phyloP scores from a whole-genome alignment of 192 early-diverging fungal species.

The Neocallimastix lanati region DNA sequence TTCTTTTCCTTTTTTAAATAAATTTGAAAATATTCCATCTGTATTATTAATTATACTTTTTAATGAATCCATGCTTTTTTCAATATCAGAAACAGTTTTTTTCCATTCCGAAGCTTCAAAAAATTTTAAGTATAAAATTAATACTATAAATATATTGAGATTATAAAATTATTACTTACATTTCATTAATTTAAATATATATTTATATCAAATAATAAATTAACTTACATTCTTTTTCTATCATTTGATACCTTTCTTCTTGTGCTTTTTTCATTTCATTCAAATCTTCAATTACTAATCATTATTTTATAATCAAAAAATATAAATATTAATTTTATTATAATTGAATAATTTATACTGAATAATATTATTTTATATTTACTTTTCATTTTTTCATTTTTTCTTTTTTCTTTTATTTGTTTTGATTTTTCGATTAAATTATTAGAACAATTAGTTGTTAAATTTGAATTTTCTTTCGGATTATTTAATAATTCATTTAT shows the following conservation, averaged over 20 bases:
- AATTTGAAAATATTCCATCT: background rate
- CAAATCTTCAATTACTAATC: background rate
- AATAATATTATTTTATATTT: background rate
- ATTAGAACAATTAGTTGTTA: background rate
- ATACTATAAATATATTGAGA: too few relatives aligned
- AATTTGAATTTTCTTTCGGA: background rate
- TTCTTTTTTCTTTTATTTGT: background rate
- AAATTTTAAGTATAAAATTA: background rate
- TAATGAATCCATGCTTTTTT: background rate
- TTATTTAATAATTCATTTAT: background rate
- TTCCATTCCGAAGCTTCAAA: background rate
- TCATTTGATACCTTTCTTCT: background rate
- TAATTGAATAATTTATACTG: too few relatives aligned
- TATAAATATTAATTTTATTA: too few relatives aligned
- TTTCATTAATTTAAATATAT: too few relatives aligned
- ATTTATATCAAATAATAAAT: too few relatives aligned
- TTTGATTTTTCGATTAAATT: background rate
- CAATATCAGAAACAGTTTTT: background rate
- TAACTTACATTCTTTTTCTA: background rate
- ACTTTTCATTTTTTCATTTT: background rate
- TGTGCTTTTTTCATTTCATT: background rate
- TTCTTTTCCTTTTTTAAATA: background rate
- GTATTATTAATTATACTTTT: background rate
- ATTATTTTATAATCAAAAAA: too few relatives aligned
- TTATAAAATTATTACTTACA: too few relatives aligned